Base-by-base conservation (phyloP, 2,329 filamentous ascomycete genomes). In the Nemania bipapillata region DNA sequence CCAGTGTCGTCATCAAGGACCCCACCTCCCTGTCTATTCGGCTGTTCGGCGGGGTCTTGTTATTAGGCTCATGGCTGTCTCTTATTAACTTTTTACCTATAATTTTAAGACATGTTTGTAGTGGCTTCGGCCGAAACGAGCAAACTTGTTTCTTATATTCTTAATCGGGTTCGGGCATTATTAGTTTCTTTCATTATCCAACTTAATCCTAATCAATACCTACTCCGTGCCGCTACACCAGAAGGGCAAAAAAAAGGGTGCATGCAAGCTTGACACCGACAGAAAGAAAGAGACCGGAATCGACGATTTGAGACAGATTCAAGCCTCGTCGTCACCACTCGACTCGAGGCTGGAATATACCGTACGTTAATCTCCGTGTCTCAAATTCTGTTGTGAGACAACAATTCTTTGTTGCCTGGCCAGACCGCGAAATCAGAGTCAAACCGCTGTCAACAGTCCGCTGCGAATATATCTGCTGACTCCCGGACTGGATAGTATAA, bases 1-100 rank as follows among this genome's bases (percentile, higher is more conserved):
- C 42, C 40, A 54, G 32, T 66, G 63, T 66, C 63, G 63, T 66
- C 63, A 66, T 66, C 28, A 28, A 17, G 56, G 45, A 37, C 63
- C 56, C 20, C 35, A n/a, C n/a, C n/a, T n/a, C n/a, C n/a, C n/a
- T n/a, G n/a, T n/a, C n/a, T n/a, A 32, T 9, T 32, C 9, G 4
- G 30, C 30, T 32, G 30, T 32, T 32, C 40, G 40, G 40, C 17
- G 17, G 40, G 40, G 40, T 45, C 8, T 32, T 32, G 35, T 3
- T 40, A 45, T 45, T 20, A 45, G 40, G 40, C 40, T 45, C 40
- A 45, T 45, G 40, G 17, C 20, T n/a, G 8, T 45, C 17, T 45
- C 4, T 45, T 45, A 15, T 50, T 50, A 4, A 24, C 47, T 11
- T 28, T 17, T 22, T 49, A 49, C 40, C 40, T 45, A 45, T 12